phyloP scores from a whole-genome alignment of 306 rosid genomes.

The Glycine latifolia region DNA sequence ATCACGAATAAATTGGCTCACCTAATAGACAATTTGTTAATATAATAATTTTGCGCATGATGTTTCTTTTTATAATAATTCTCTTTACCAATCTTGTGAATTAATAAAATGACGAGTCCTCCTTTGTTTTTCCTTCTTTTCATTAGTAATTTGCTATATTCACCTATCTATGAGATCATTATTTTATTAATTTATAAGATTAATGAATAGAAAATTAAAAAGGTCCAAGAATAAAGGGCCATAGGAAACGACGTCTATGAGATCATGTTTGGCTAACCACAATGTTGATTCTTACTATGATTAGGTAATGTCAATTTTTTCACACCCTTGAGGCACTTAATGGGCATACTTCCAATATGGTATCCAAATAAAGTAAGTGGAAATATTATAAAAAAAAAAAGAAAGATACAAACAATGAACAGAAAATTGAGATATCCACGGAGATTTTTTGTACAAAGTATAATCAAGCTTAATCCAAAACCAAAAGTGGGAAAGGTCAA shows the following conservation, averaged over 20 bases:
- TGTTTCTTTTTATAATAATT: neutral
- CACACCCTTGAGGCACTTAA: conserved; percentile 40
- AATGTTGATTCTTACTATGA: conserved; percentile 38
- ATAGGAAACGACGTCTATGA: conserved; percentile 22
- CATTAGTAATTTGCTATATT: too few relatives aligned
- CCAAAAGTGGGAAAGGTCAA: conserved; percentile 37
- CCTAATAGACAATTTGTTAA: neutral
- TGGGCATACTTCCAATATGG: conserved; percentile 35
- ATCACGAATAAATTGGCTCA: neutral
- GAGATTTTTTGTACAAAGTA: conserved; percentile 38
- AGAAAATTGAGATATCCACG: conserved; percentile 14
- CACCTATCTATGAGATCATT: too few relatives aligned
- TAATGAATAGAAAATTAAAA: neutral
- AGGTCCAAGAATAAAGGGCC: conserved; percentile 26
- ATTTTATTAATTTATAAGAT: too few relatives aligned
- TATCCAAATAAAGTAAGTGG: conserved; percentile 41
- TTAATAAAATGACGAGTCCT: too few relatives aligned
- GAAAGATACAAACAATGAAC: conserved; percentile 40
- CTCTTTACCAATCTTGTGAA: too few relatives aligned
- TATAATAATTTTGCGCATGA: neutral
- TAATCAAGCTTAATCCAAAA: conserved; percentile 27
- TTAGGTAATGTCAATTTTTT: conserved; percentile 47
- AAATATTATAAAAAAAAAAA: conserved; percentile 2
- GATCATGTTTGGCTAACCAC: conserved; percentile 32
- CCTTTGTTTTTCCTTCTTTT: too few relatives aligned